Conservation (phyloP, 192 early-diverging fungal genomes). For the Coemansia aciculifera region DNA sequence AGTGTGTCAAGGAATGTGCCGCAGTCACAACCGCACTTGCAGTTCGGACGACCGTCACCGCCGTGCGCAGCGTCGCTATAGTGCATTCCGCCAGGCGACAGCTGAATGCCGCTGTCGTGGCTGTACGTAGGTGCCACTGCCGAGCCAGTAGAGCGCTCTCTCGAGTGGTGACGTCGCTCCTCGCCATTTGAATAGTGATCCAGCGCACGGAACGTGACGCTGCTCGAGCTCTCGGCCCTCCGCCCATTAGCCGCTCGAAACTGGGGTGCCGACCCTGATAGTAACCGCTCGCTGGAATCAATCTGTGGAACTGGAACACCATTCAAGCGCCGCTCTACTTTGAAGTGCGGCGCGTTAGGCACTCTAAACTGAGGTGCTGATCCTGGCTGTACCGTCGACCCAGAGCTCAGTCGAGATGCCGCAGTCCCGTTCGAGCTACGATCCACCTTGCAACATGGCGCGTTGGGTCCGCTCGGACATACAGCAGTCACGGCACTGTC, state of each 20-base stretch:
- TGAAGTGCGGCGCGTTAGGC: not conserved
- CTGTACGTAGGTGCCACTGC: not conserved
- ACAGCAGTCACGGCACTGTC: not conserved
- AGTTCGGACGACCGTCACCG: slow-evolving; percentile 24
- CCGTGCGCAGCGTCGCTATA: not conserved
- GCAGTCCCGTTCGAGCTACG: not conserved
- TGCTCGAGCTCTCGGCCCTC: not conserved
- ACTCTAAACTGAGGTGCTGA: not conserved
- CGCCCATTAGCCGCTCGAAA: not conserved
- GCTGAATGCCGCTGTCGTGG: slow-evolving; percentile 2
- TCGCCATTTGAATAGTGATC: not conserved
- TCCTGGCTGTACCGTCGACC: not conserved
- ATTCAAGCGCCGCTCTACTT: slow-evolving; percentile 5
- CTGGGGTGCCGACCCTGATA: not conserved
- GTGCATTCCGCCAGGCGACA: slow-evolving; percentile 2
- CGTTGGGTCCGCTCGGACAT: slow-evolving; percentile 18
- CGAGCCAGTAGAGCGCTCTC: not conserved
- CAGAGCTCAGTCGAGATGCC: not conserved
- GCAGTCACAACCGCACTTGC: slow-evolving; percentile 54
- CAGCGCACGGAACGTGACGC: not conserved
- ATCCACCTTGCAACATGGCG: slow-evolving; percentile 20
- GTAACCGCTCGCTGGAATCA: not conserved
- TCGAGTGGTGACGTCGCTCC: not conserved
- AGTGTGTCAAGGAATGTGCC: slow-evolving; percentile 39
- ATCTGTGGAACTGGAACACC: not conserved